Evolutionary conservation across 805 yeast genomes (phyloP).

Genomic region (Brettanomyces naardenensis): DNA sequence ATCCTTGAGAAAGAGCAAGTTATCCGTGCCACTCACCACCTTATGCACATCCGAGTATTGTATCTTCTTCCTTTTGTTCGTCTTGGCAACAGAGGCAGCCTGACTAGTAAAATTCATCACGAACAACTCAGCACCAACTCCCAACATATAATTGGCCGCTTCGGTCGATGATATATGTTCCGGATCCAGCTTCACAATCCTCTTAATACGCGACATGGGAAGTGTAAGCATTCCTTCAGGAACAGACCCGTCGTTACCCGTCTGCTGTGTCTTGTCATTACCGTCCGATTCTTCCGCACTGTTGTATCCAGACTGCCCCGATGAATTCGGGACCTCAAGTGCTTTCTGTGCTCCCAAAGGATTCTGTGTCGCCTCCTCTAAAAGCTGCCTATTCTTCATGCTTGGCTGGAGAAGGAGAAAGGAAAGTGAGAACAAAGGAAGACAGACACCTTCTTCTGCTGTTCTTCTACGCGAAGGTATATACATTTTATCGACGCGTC

Average conservation of each 20-base stretch:
- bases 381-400: not conserved
- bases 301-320: not conserved
- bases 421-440: no score
- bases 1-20: slow-evolving; percentile 54
- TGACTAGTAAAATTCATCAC: slow-evolving; percentile 64
- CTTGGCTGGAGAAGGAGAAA: not conserved
- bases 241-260: not conserved
- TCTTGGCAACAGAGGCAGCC: slow-evolving; percentile 56
- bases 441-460: not conserved
- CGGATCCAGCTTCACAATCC: slow-evolving; percentile 69
- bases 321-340: not conserved
- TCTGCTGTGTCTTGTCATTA: not conserved
- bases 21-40: slow-evolving; percentile 52
- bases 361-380: slow-evolving; percentile 1
- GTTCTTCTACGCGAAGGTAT: not conserved
- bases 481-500: not conserved
- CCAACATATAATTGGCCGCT: slow-evolving; percentile 65
- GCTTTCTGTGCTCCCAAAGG: slow-evolving; percentile 1
- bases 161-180: slow-evolving; percentile 61
- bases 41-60: slow-evolving; percentile 61
- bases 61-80: slow-evolving; percentile 62
- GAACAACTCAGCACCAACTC: slow-evolving; percentile 72
- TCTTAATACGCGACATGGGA: slow-evolving; percentile 63
- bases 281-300: not conserved
- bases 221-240: slow-evolving; percentile 23